Evolutionary conservation across 192 early-diverging fungal genomes (phyloP).

Genomic region (Umbelopsis sp.): DNA sequence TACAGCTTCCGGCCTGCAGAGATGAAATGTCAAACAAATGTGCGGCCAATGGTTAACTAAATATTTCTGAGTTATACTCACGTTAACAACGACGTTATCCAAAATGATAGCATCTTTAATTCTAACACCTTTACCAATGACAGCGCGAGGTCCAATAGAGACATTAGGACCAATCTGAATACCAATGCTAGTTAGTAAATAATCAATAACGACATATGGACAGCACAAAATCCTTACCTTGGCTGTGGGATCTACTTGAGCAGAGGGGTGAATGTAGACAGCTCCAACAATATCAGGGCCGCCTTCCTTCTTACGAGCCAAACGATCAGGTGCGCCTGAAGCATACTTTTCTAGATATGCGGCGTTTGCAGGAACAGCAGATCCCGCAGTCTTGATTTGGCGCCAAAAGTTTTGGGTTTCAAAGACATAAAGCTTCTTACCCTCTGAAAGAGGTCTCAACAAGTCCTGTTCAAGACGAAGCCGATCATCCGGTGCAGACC

Average conservation of each 20-base stretch:
- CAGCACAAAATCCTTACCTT: conserved; percentile 48
- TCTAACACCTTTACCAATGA: conserved; percentile 90
- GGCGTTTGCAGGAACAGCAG: conserved; percentile 92
- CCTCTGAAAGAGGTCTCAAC: conserved; percentile 79
- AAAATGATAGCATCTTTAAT: conserved; percentile 93
- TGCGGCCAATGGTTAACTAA: no score
- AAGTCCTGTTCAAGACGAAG: conserved; percentile 95
- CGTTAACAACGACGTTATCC: conserved; percentile 85
- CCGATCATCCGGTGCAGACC: conserved; percentile 53
- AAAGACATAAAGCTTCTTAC: conserved; percentile 86
- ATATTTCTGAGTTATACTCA: conserved; percentile 14
- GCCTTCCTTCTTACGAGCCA: conserved; percentile 53
- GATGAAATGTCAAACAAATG: neutral
- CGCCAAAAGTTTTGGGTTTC: conserved; percentile 92
- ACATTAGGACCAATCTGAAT: conserved; percentile 92
- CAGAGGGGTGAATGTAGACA: conserved; percentile 95
- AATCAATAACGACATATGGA: neutral
- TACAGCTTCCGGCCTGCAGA: conserved; percentile 76
- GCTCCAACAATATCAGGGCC: conserved; percentile 86
- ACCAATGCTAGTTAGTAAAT: neutral
- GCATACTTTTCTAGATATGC: conserved; percentile 87
- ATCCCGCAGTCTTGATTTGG: conserved; percentile 93
- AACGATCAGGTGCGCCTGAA: conserved; percentile 61
- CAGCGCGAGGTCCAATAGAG: conserved; percentile 87
- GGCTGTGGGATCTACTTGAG: conserved; percentile 89